Conservation (phyloP, 1,284 basidiomycete species). For the Ganoderma resinaceum region DNA sequence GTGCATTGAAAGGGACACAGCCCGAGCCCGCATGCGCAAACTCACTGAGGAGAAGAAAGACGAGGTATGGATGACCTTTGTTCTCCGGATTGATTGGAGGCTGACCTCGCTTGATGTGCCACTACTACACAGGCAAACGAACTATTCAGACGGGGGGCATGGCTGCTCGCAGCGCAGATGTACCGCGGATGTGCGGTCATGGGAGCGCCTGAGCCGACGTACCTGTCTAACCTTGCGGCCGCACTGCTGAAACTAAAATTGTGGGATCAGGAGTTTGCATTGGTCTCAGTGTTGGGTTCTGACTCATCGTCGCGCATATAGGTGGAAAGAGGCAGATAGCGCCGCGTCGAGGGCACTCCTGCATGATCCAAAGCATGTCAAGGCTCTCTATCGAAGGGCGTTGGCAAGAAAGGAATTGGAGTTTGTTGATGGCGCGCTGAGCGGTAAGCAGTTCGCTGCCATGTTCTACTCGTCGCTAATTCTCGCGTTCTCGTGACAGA, state of each 20-base stretch:
- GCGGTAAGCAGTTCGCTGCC: conserved; percentile 38
- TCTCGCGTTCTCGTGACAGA: neutral
- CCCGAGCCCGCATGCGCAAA: neutral
- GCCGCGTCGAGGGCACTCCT: conserved; percentile 49
- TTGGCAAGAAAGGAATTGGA: conserved; percentile 48
- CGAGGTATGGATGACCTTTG: neutral
- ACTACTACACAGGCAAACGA: conserved; percentile 34
- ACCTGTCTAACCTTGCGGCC: conserved; percentile 49
- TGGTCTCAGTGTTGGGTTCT: neutral
- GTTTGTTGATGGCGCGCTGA: conserved; percentile 44
- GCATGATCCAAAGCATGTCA: conserved; percentile 48
- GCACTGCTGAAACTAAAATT: conserved; percentile 48
- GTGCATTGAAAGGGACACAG: neutral
- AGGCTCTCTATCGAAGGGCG: conserved; percentile 53
- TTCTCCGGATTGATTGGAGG: neutral
- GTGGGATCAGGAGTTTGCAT: conserved; percentile 32
- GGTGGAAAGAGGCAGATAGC: conserved; percentile 44
- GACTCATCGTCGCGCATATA: neutral
- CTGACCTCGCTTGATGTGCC: neutral
- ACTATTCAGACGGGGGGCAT: conserved; percentile 31
- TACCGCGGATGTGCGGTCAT: conserved; percentile 35
- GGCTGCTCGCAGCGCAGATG: conserved; percentile 32
- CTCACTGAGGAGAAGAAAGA: neutral
- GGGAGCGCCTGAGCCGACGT: conserved; percentile 38
- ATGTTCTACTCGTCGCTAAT: neutral